Evolutionary conservation across 371 early-diverging fungal genomes (phyloP), one percentile per base, ranked within the genome.

Genomic region (Cokeromyces recurvatus): DNA sequence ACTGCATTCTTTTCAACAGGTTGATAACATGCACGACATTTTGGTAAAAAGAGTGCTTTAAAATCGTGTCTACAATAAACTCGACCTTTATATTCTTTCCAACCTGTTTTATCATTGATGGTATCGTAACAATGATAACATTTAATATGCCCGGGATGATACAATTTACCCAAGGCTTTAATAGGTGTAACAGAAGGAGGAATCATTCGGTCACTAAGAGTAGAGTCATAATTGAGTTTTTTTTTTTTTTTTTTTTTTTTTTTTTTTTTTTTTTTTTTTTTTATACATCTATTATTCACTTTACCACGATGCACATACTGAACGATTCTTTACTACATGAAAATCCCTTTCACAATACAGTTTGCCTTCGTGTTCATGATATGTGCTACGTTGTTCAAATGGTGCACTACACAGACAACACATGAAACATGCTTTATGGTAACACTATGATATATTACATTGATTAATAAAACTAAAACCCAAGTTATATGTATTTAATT

Each of bases 21-120:
- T 36, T 66, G 45, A 2, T 52, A 46, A 60, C 92, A 92, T 17
- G 77, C 81, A 32, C 78, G 67, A 58, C 92, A 92, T 53, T 71
- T 70, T 1, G 86, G 84, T 42, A 85, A 59, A 50, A 78, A 75
- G 5, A 84, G 50, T 21, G 74, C 55, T 34, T 67, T 74, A 59
- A 82, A 92, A 63, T 92, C 92, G 19, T 67, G 58, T 43, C 76
- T 65, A 55, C 92, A 92, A 64, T 85, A 92, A 0, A 87, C 76
- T n/a, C 78, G 74, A 11, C 81, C 81, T 43, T 86, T 81, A 61
- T 86, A 77, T 48, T 75, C 78, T 45, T 84, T 85, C 72, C 87
- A 89, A 36, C 81, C 83, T 34, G 89, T 87, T 54, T 82, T 80
- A 35, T 79, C 77, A 50, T 77, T 70, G 9, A 89, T 73, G 1